These are phyloP conservation scores for Ophiorrhiza pumila DNA, from an alignment of 257 asterid genomes.

Conservation along the genomic window DNA sequence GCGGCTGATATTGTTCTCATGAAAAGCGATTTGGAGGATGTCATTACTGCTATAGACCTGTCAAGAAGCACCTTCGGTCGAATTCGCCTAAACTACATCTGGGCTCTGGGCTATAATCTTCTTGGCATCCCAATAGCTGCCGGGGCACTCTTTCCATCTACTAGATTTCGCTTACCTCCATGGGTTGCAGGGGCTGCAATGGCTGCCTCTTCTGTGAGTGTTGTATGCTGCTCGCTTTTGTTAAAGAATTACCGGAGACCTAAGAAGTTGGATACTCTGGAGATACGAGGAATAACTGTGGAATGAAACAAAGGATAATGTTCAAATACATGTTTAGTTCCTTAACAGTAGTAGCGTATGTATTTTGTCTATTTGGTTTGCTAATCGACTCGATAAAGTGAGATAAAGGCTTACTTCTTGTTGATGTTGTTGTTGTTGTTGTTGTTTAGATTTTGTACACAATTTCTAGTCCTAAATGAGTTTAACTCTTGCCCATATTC, in stretches of 20 bases:
- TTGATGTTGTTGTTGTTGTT: no score
- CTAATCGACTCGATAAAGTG: no score
- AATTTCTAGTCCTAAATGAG: no score
- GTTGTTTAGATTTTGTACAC: no score
- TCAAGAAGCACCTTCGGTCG: conserved; percentile 63
- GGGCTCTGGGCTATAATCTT: conserved; percentile 77
- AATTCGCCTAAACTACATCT: conserved; percentile 63
- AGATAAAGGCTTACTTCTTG: no score
- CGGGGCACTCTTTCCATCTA: conserved; percentile 65
- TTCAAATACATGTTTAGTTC: background rate
- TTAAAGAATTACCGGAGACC: conserved; percentile 75
- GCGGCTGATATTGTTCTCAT: conserved; percentile 87
- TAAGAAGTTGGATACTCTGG: conserved; percentile 41
- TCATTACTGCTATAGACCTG: conserved; percentile 75
- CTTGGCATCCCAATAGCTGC: conserved; percentile 81
- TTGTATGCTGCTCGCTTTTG: conserved; percentile 83
- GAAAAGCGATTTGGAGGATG: conserved; percentile 88
- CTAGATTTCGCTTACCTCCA: conserved; percentile 76
- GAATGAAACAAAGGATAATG: conserved; percentile 21
- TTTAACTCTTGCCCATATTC: no score
- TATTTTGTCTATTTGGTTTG: no score
- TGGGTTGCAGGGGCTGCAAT: conserved; percentile 95
- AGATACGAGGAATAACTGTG: conserved; percentile 34
- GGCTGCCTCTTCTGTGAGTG: conserved; percentile 93
- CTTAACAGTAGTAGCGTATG: background rate